These are phyloP conservation scores for Globisporangium cylindrosporum DNA, from an alignment of 352 stramenopile genomes.

Conservation along the genomic window DNA sequence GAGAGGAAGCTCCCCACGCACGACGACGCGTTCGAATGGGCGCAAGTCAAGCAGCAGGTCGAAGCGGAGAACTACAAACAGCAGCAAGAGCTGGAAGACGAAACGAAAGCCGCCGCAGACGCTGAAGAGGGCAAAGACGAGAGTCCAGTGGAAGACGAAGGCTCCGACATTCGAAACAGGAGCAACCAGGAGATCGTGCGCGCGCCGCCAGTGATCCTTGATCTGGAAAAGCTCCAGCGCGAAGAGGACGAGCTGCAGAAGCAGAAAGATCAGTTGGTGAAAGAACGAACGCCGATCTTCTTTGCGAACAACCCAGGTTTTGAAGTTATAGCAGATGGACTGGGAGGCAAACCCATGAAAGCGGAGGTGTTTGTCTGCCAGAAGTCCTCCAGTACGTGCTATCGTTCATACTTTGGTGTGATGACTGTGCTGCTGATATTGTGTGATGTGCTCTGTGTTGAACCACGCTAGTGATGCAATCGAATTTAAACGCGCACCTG, in stretches of 20 bases:
- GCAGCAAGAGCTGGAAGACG: constrained; percentile 17
- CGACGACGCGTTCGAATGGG: constrained; percentile 35
- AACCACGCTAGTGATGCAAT: constrained; percentile 43
- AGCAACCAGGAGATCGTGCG: constrained; percentile 41
- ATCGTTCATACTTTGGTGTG: background rate
- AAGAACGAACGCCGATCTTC: constrained; percentile 61
- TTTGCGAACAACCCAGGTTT: constrained; percentile 77
- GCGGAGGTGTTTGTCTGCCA: constrained; percentile 65
- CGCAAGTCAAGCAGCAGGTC: constrained; percentile 22
- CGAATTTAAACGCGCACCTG: constrained; percentile 75
- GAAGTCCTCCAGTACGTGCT: constrained; percentile 59
- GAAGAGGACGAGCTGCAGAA: constrained; percentile 44
- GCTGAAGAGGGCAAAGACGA: constrained; percentile 10
- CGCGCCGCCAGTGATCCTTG: constrained; percentile 28
- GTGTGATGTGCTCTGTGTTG: constrained; percentile 6
- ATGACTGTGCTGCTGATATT: background rate
- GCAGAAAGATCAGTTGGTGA: constrained; percentile 54
- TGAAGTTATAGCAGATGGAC: constrained; percentile 33
- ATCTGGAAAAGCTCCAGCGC: constrained; percentile 33
- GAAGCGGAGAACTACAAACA: constrained; percentile 23
- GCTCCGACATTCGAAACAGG: constrained; percentile 40
- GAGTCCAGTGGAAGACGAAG: constrained; percentile 40
- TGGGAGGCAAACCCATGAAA: constrained; percentile 36
- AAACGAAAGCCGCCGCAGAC: constrained; percentile 18
- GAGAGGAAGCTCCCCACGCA: constrained; percentile 35